Base-by-base conservation (phyloP, 371 early-diverging fungal species). In the Apophysomyces variabilis region DNA sequence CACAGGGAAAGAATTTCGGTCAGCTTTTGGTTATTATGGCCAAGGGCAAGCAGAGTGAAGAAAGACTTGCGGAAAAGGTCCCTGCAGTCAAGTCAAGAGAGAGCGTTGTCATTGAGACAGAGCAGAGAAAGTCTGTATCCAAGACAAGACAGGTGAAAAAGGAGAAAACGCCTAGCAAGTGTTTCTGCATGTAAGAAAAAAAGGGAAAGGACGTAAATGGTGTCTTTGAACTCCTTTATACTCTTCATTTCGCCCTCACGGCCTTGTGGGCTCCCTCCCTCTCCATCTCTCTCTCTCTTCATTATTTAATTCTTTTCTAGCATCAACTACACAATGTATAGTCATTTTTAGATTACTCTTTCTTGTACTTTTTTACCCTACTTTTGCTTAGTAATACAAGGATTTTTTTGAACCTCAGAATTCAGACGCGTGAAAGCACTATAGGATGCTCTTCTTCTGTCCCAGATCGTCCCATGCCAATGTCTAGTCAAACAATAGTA, bases 1-100 rank as follows among this genome's bases (percentile, higher is more conserved):
- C 67, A 37, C 89, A 89, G 70, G 89, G 89, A 47, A 75, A 84
- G 68, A 62, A 72, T 46, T 89, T 89, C 72, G 87, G 80, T 57
- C 73, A 79, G 38, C 61, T 79, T 43, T 71, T 81, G 7, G 50
- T 38, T 39, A 65, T 72, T 3, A 69, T 60, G n/a, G 56, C 18
- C 6, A 35, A 56, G 32, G 57, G 57, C 21, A 57, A 64, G 5
- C 43, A 64, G 58, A 37, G 43, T 36, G 36, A 32, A 16, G 59
- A 58, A 21, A 45, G 26, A 37, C 45, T 36, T 6, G 18, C 62
- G n/a, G 62, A 3, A 9, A 45, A 32, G n/a, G 45, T 36, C 32
- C 38, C 44, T 16, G 16, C 37, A 14, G 7, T 43, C 13, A 26
- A 50, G 50, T 9, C 47, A n/a, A 39, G 37, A 47, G 16, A 14